These are phyloP conservation scores for Oryza meridionalis DNA, from an alignment of 176 grass and related monocot species.

Conservation along the genomic window DNA sequence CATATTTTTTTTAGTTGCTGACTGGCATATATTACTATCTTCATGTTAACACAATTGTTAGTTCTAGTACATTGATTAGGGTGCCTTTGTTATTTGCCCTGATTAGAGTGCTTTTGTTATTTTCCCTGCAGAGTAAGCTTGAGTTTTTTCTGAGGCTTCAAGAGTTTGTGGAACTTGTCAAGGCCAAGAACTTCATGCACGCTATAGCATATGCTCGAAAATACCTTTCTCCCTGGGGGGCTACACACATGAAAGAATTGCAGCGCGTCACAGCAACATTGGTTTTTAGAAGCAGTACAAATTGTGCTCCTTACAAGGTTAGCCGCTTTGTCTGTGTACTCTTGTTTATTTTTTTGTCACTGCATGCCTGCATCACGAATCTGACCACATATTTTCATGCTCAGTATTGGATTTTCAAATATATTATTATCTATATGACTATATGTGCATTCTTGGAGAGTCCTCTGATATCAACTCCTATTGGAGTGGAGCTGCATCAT, in stretches of 20 bases:
- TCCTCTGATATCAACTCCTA: background rate
- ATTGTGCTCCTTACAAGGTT: slow-evolving; percentile 83
- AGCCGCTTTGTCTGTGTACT: slow-evolving; percentile 32
- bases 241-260: slow-evolving; percentile 83
- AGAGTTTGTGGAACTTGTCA: slow-evolving; percentile 94
- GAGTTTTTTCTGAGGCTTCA: slow-evolving; percentile 96
- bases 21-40: background rate
- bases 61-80: background rate
- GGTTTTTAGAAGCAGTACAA: slow-evolving; percentile 79
- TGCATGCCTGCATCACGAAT: slow-evolving; percentile 1
- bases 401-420: slow-evolving; percentile 20
- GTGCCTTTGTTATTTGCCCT: slow-evolving; percentile 29
- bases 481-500: slow-evolving; percentile 15
- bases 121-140: slow-evolving; percentile 84
- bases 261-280: slow-evolving; percentile 80
- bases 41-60: slow-evolving; percentile 9
- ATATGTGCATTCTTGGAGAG: background rate
- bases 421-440: background rate
- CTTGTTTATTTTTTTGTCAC: slow-evolving; percentile 17
- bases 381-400: slow-evolving; percentile 15
- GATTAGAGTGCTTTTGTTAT: slow-evolving; percentile 10
- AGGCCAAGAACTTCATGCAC: slow-evolving; percentile 66
- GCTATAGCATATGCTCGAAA: slow-evolving; percentile 90
- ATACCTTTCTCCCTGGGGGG: slow-evolving; percentile 92
- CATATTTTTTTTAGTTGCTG: slow-evolving; percentile 20